Base-by-base conservation (phyloP, 2,329 filamentous ascomycete genomes). In the Colletotrichum melonis region DNA sequence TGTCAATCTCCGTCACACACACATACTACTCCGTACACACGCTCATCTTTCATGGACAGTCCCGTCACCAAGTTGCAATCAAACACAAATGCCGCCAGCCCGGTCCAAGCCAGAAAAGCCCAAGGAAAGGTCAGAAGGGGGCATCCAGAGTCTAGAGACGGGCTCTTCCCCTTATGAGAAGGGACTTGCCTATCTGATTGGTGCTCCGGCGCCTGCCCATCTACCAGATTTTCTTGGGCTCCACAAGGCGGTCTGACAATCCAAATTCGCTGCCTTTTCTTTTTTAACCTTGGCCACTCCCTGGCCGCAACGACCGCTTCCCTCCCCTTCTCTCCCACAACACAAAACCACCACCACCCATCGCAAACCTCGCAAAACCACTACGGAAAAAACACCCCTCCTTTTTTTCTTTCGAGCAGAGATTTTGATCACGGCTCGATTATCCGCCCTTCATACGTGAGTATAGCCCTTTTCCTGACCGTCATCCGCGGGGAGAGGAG, bases 311-410 rank as follows among this genome's bases (percentile, higher is more conserved):
- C 63, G 26, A 67, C 63, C 46, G 58, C 56, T 63, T 72, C 69
- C 63, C 49, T 71, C 69, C 60, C 62, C 72, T 58, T 74, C 63
- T 68, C 64, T 69, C 67, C 59, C 67, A 76, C 67, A 69, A 76
- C 73, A 74, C 67, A 67, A 49, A 63, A 72, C 72, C 46, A 67
- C 63, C 28, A 56, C 62, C 68, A 49, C 60, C 55, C 54, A 57
- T 63, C 22, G 46, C 66, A 70, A 64, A 65, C 71, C 71, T 69
- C 64, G 63, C 57, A 75, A 69, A 69, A 66, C 54, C 38, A 67
- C 63, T 54, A 30, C 60, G 49, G 56, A 46, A n/a, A 49, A 42
- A 16, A 42, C 38, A 19, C 19, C 42, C 16, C 42, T 54, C 66
- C 59, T 59, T 46, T 69, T 59, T 54, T 49, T 22, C 19, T 32